phyloP scores from a whole-genome alignment of 768 basidiomycete genomes.

The Amylocystis lapponica region DNA sequence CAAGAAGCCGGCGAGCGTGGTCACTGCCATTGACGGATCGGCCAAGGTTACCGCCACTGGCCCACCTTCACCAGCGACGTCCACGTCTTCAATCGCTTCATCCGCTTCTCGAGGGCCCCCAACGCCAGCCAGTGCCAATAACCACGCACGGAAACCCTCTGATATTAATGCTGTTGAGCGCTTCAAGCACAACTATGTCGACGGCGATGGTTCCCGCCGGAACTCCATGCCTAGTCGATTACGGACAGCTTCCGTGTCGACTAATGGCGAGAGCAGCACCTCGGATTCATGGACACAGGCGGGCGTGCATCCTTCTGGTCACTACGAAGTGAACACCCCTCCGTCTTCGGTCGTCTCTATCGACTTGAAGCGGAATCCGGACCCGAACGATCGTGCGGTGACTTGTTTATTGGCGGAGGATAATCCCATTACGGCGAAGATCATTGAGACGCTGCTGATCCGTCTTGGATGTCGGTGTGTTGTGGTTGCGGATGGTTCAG shows the following conservation, averaged over 20 bases:
- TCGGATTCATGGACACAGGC: slow-evolving; percentile 56
- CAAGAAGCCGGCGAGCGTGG: slow-evolving; percentile 77
- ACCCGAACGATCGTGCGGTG: slow-evolving; percentile 81
- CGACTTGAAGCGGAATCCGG: slow-evolving; percentile 70
- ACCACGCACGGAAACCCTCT: slow-evolving; percentile 80
- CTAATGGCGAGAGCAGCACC: slow-evolving; percentile 71
- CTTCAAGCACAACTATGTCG: slow-evolving; percentile 79
- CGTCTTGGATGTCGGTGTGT: slow-evolving; percentile 94
- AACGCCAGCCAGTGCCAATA: slow-evolving; percentile 56
- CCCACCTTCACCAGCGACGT: slow-evolving; percentile 89
- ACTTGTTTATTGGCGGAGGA: slow-evolving; percentile 95
- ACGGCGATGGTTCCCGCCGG: slow-evolving; percentile 63
- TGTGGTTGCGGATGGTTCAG: slow-evolving; percentile 93
- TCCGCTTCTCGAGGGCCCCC: slow-evolving; percentile 78
- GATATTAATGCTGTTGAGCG: slow-evolving; percentile 85
- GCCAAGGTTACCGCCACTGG: slow-evolving; percentile 54
- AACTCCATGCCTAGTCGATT: slow-evolving; percentile 83
- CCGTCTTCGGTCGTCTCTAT: slow-evolving; percentile 84
- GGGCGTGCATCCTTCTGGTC: slow-evolving; percentile 42
- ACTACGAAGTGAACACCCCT: slow-evolving; percentile 58
- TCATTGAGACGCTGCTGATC: slow-evolving; percentile 90
- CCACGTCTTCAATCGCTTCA: slow-evolving; percentile 86
- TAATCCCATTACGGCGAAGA: slow-evolving; percentile 97
- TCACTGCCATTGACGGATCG: slow-evolving; percentile 44
- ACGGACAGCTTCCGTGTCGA: slow-evolving; percentile 79